Percentiles rank a stretch among this genome's conserved stretches.
Evolutionary conservation across 192 early-diverging fungal genomes (phyloP).

Genomic region (Entomortierella lignicola): DNA sequence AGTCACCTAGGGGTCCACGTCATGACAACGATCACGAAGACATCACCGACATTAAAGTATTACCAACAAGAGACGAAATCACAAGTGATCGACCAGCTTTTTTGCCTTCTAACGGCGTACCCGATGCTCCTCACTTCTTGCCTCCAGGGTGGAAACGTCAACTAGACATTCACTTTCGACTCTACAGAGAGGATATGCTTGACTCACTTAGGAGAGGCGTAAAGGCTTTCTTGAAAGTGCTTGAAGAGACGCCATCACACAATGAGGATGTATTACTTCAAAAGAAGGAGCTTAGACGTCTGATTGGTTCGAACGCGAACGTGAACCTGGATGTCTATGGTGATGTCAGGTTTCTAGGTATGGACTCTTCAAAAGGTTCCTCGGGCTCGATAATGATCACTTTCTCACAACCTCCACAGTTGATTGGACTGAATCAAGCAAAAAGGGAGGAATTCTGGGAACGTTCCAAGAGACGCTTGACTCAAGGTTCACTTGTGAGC

Average conservation of each 20-base stretch:
- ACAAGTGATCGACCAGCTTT: conserved; percentile 41
- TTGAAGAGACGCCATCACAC: conserved; percentile 6
- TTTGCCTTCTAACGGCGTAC: conserved; percentile 59
- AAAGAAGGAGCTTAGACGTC: conserved; percentile 29
- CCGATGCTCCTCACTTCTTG: conserved; percentile 60
- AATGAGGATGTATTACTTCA: conserved; percentile 14
- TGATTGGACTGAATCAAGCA: neutral
- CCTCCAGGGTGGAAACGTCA: conserved; percentile 57
- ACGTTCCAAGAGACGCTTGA: conserved; percentile 50
- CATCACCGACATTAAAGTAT: conserved; percentile 59
- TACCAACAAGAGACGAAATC: conserved; percentile 68
- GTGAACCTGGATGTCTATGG: conserved; percentile 54
- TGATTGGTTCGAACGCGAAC: conserved; percentile 27
- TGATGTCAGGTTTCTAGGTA: conserved; percentile 41
- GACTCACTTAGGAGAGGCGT: conserved; percentile 57
- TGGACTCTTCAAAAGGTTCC: conserved; percentile 22
- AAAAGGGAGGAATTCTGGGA: conserved; percentile 60
- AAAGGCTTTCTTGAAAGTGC: conserved; percentile 44
- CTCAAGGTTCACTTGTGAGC: conserved; percentile 60
- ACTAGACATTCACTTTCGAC: conserved; percentile 68
- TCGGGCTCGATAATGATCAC: conserved; percentile 28
- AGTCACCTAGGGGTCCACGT: conserved; percentile 47
- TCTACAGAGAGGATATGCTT: conserved; percentile 70
- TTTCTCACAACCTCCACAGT: conserved; percentile 38
- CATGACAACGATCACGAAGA: conserved; percentile 67